Base-by-base conservation (phyloP, 1,284 basidiomycete genomes). In the Takashimella tepidaria region DNA sequence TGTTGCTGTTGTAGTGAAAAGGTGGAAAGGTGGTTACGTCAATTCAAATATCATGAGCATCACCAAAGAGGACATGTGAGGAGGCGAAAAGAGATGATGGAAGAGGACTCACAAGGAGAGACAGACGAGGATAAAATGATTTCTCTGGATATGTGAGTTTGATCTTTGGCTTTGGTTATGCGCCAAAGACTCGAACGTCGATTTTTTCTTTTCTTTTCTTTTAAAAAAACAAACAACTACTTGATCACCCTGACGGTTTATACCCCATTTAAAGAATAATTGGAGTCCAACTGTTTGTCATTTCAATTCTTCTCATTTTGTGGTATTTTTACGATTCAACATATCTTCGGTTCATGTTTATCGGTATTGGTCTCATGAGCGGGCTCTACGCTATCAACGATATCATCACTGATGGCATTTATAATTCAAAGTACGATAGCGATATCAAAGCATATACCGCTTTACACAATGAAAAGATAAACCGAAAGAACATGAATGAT, bases 291-390 rank as follows among this genome's bases (percentile, higher is more conserved):
- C 16, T 57, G 27, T 24, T 56, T 20, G 25, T 56, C 40, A 42
- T 47, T 5, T 21, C 25, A 8, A 54, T 58, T 25, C 20, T 63
- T 5, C 46, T 31, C n/a, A 37, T 59, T 16, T 43, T 57, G 1
- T 70, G 68, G 68, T 57, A 58, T 25, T 52, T 61, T 43, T 55
- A 60, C 50, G 68, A 70, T 43, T 68, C 68, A 21, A 61, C 66
- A 27, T 60, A 41, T 19, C 54, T 70, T 11, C 64, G 68, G 21
- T 68, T 66, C 47, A 49, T 64, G 20, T 63, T 70, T 50, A 59
- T 70, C 22, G 63, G 62, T 48, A 60, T 68, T 43, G 68, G 68
- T 11, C 47, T 57, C 8, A 55, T 68, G 31, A 64, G 62, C 45
- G 61, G 63, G 1, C 27, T 62, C 16, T 70, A 70, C 47, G 66